Base-by-base conservation (phyloP, 208 protist species). In the Porcisia deanei region DNA sequence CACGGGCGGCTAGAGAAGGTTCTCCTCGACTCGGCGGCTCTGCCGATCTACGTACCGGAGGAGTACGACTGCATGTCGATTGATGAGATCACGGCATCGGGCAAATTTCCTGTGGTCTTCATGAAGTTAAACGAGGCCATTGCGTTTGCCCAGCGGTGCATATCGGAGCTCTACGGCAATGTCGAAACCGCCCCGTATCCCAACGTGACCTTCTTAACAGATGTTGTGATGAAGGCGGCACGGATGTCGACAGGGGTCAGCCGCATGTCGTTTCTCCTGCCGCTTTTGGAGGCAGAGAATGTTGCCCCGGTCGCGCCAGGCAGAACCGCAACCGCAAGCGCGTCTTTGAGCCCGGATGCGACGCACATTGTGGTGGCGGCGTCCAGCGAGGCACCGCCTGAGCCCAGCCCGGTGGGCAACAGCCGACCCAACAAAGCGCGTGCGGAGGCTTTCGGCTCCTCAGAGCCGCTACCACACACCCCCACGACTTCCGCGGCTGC, bases 1-100 rank as follows among this genome's bases (percentile, higher is more conserved):
- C 82, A 90, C 69, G 83, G 83, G 0, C 83, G 83, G 16, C 79
- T 90, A 22, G 83, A 90, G 81, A 81, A 84, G 81, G 86, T 88
- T 37, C 73, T 90, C 58, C 77, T 83, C 18, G 71, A 66, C 75
- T 79, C 83, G 22, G 80, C 73, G 8, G 61, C 77, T 25, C 75
- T 88, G 54, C 86, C 86, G 57, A 83, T 90, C 65, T 87, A 90
- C 76, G 81, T 81, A 5, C 71, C 83, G 1, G 82, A 87, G 59
- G 86, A 90, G 83, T 83, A 88, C 76, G 80, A 88, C 77, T 63
- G 73, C 14, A 66, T 88, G 37, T 71, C 73, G 22, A 82, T 88
- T 34, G 76, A 71, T 54, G 73, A 85, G 58, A 75, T 88, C 55
- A 73, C 63, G 30, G 59, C 76, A 22, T 78, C 67, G 0, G 78